Base-by-base conservation (phyloP, 164 flowering plant species). In the Tinospora cordifolia region DNA sequence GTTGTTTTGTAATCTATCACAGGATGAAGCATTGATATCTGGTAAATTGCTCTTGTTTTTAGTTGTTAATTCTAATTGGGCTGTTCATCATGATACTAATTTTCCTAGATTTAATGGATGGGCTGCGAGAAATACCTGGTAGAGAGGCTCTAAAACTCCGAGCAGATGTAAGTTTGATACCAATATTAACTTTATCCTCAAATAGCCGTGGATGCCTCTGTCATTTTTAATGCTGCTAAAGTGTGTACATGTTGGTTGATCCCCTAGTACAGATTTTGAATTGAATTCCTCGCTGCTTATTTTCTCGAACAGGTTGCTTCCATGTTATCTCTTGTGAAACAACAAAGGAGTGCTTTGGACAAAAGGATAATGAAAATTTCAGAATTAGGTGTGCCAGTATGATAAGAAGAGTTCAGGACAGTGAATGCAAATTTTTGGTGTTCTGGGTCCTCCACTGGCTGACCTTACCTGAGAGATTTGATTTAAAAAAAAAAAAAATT, bases 101-200 rank as follows among this genome's bases (percentile, higher is more conserved):
- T n/a, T n/a, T n/a, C n/a, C n/a, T 71, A 93, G 98, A 84, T 85
- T 77, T 93, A 78, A 86, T 90, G 96, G 95, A 91, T 59, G 83
- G 76, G 51, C 83, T 93, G 76, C 83, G 97, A 30, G 91, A 89
- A 79, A 81, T 85, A 60, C 90, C 97, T 74, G 88, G 91, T 34
- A 85, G 98, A 76, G 95, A 90, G 64, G 89, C 97, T 60, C 66
- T 93, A 74, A 87, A 85, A 73, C 96, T 89, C 63, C 81, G 97
- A 67, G 96, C 96, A 26, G 96, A 91, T 86, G 98, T 74, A 79
- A 84, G 89, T 74, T 65, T 27, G 38, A 10, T 8, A 22, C 47
- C 25, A 10, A 58, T 10, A 8, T 51, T 6, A 25, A 49, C 63
- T 27, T 49, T 24, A 26, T 71, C 24, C 30, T 47, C 21, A 22